phyloP scores from a whole-genome alignment of 352 stramenopile genomes.

The Pythium utonaiense region DNA sequence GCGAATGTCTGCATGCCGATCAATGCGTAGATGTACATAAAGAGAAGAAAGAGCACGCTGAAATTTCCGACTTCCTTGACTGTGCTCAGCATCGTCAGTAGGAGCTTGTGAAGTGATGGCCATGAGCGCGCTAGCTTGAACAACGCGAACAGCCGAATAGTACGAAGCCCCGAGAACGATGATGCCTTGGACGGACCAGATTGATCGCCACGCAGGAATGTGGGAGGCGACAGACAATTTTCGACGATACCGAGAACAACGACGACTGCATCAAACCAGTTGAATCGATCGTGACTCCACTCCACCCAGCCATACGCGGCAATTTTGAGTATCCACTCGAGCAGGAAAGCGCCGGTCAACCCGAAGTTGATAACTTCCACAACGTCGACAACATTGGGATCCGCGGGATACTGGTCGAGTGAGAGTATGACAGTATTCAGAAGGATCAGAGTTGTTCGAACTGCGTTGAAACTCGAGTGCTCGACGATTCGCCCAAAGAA shows the following conservation, averaged over 20 bases:
- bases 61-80: constrained; percentile 91
- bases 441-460: constrained; percentile 66
- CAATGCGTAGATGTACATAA: constrained; percentile 92
- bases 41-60: constrained; percentile 88
- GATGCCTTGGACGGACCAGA: constrained; percentile 22
- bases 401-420: constrained; percentile 71
- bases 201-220: constrained; percentile 24
- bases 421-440: constrained; percentile 83
- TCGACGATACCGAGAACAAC: constrained; percentile 40
- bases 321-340: constrained; percentile 67
- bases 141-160: constrained; percentile 79
- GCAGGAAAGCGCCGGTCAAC: constrained; percentile 44
- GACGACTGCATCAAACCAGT: constrained; percentile 76
- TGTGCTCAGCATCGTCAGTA: constrained; percentile 85
- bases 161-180: constrained; percentile 74
- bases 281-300: constrained; percentile 65
- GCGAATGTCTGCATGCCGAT: constrained; percentile 92
- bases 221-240: constrained; percentile 37
- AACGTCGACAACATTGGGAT: constrained; percentile 28
- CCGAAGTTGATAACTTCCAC: constrained; percentile 66
- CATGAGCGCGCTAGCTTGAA: constrained; percentile 90
- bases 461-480: constrained; percentile 51
- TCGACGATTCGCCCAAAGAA: constrained; percentile 30
- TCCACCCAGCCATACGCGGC: constrained; percentile 45
- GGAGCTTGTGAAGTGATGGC: constrained; percentile 86